Base-by-base conservation (phyloP, 352 stramenopile species). In the Peronospora destructor region DNA sequence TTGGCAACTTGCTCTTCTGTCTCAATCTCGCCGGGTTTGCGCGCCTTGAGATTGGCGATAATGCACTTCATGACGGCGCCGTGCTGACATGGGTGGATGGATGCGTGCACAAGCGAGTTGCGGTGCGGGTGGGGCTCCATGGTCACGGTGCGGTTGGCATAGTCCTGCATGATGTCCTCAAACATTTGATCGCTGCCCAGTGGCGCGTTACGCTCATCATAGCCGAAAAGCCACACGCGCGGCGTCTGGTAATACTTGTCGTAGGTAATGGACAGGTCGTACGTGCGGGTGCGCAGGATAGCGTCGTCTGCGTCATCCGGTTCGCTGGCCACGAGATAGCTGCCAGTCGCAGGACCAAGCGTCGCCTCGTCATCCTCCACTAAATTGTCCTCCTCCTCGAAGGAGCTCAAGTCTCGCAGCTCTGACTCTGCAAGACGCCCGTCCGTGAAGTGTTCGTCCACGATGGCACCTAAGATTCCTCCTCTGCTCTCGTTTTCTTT, bases 191-290 rank as follows among this genome's bases (percentile, higher is more conserved):
- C 78, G 26, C 79, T 77, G 14, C 73, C 91, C 41, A 99, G 68
- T 19, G 94, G 93, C 37, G 78, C 72, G 34, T 71, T 83, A 48
- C 70, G 73, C 59, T 97, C 90, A 43, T 98, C 76, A 63, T 97
- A 98, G 26, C 97, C 96, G 63, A 97, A 96, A 28, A 99, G 90
- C 87, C 89, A 99, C 47, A 99, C 91, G 37, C 96, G 88, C n/a
- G 97, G 97, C 34, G 95, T 98, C 75, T 98, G 96, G 62, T 99
- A 99, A 72, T 99, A 99, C 69, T 99, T 98, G 74, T 99, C 97
- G 75, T 99, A 99, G 30, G 94, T 98, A 58, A 99, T 98, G 49
- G 74, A 96, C 10, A 99, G 56, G 67, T 99, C 96, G 70, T 99
- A 99, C 41, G 91, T 98, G 50, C 96, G 87, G 26, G 95, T 97